Base-by-base conservation (phyloP, 257 asterid species). In the Solanum tarapatanum region DNA sequence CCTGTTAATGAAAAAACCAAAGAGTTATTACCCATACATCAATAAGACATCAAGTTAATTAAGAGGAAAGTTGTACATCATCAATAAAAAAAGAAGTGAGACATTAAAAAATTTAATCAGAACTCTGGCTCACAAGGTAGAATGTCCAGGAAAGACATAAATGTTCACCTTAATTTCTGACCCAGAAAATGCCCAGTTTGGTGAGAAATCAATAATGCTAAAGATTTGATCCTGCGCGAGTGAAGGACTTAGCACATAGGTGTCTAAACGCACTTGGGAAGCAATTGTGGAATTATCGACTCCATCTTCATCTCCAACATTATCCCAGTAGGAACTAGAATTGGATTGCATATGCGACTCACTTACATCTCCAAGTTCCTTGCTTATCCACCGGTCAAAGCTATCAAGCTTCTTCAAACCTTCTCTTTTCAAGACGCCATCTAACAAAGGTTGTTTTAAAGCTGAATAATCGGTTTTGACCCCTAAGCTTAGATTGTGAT, bases 371-470 rank as follows among this genome's bases (percentile, higher is more conserved):
- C 92, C 99, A 23, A 97, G 98, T 91, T 97, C 99, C 93, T 91
- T 95, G 90, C 95, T 94, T 92, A 97, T 93, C 99, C 98, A 97
- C 66, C 98, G 96, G 89, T 95, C 99, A 90, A 97, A 97, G 93
- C 99, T 97, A 90, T 97, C 99, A 14, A 97, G 94, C 93, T 97
- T 97, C 93, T 90, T 93, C 90, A 97, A 91, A 88, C 97, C 94
- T 87, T 90, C 94, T 84, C 91, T 94, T 75, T 23, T 75, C 87
- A 88, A 74, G 84, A 96, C 88, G 23, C 97, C 97, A 88, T 92
- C 94, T 89, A 95, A 90, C 68, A 90, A 74, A 90, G 98, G 95
- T 89, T 93, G 96, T 86, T 88, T 94, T 84, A 93, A 60, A 70
- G 93, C 33, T 88, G 94, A 90, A 90, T 93, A 83, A 89, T 87